Base-by-base conservation (phyloP, 2,329 filamentous ascomycete genomes). In the Lachnellula willkommii region DNA sequence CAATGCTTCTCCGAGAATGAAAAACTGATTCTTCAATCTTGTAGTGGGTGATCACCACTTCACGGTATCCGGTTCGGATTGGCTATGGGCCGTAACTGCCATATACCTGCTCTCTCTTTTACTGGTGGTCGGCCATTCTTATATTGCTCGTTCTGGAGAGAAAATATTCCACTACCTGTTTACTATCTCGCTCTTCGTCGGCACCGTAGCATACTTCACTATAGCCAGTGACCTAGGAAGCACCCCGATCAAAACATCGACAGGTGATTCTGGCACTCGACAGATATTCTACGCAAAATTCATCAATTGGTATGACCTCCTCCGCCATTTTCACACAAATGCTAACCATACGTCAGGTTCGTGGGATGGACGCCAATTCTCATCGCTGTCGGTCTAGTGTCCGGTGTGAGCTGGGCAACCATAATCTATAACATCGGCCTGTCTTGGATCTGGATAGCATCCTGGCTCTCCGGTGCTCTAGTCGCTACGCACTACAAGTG, bases 271-370 rank as follows among this genome's bases (percentile, higher is more conserved):
- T 72, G 75, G 15, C 72, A 79, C 5, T 39, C 79, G 85, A 47
- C 77, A 85, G 66, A 81, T 87, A 66, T 87, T 83, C 70, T 87
- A 84, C 60, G 82, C 81, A 22, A 77, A 82, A 42, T 86, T 85
- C 68, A 80, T 86, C 59, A 82, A 84, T 63, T 85, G 81, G 81
- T 62, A 60, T 32, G 8, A 20, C 32, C 14, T 49, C 20, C 8
- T n/a, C 35, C 2, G 6, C 12, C 4, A 7, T 11, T 47, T 15
- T 40, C 47, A 15, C 5, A 14, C 9, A n/a, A 47, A 26, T 53
- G 54, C 54, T 55, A 14, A 39, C n/a, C 5, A 14, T 14, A 35
- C 12, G 5, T 4, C 14, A 63, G 61, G 60, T 75, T 72, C 47
- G 69, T 85, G 60, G 86, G 55, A 24, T 63, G 62, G 62, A 53